These are phyloP conservation scores for Ustilago hordei DNA, from an alignment of 1,284 basidiomycete species.

Conservation along the genomic window DNA sequence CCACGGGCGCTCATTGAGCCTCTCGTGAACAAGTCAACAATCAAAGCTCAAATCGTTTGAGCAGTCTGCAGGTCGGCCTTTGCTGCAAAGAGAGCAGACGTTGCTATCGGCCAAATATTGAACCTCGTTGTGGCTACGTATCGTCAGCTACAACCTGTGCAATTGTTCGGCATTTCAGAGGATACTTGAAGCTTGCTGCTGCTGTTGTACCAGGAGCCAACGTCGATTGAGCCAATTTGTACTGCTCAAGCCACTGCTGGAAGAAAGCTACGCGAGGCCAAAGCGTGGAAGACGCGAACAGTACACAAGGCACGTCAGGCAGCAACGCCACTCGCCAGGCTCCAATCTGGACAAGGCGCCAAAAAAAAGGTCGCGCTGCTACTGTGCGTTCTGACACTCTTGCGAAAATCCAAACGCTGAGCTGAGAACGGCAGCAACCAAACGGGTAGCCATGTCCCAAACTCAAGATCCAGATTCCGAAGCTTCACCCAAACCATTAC, in stretches of 20 bases:
- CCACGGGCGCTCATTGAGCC: no score
- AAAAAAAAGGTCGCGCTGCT: not conserved
- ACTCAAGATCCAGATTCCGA: conserved; percentile 23
- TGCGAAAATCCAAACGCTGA: not conserved
- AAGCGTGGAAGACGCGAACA: conserved; percentile 6
- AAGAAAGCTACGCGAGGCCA: not conserved
- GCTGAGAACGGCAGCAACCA: not conserved
- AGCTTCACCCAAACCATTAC: conserved; percentile 31
- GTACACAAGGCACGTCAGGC: not conserved
- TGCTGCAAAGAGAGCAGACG: not conserved
- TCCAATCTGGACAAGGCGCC: not conserved
- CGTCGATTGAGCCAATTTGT: conserved; percentile 1
- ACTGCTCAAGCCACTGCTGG: not conserved
- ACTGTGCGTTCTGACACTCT: conserved; percentile 36
- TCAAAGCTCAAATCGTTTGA: not conserved
- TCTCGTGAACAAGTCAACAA: no score
- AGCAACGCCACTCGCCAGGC: not conserved
- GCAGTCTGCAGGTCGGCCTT: not conserved
- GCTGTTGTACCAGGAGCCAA: not conserved
- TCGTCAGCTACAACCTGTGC: not conserved
- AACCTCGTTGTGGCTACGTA: not conserved
- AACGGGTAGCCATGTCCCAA: conserved; percentile 34
- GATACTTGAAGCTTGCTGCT: not conserved
- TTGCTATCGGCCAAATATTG: not conserved
- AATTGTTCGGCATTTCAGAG: not conserved